Conservation (phyloP, 257 asterid genomes). For the Ehretia macrophylla region DNA sequence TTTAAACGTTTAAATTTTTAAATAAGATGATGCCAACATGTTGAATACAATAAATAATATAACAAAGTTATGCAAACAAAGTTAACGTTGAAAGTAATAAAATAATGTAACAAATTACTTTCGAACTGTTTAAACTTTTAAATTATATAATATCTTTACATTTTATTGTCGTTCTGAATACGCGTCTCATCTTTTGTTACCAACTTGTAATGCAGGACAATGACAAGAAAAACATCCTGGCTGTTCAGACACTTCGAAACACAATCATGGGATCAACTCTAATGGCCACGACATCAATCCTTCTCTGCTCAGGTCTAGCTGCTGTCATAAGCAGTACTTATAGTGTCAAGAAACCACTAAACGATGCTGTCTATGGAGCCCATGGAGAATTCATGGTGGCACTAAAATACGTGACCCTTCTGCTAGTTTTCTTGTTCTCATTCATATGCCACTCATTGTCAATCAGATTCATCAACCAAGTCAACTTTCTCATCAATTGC, state of each 20-base stretch:
- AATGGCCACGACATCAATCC: slow-evolving; percentile 94
- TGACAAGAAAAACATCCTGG: slow-evolving; percentile 88
- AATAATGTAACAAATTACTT: no score
- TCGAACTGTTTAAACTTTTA: no score
- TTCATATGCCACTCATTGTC: slow-evolving; percentile 80
- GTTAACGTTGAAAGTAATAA: no score
- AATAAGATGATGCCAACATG: no score
- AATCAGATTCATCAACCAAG: slow-evolving; percentile 80
- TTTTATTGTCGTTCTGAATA: no score
- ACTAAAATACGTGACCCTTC: slow-evolving; percentile 66
- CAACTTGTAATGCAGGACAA: slow-evolving; percentile 86
- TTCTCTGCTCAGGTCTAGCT: slow-evolving; percentile 74
- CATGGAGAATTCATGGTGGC: slow-evolving; percentile 95
- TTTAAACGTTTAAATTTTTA: no score
- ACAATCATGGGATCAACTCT: slow-evolving; percentile 88
- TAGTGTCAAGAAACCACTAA: slow-evolving; percentile 77
- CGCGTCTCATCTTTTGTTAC: no score
- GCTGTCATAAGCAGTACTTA: slow-evolving; percentile 92
- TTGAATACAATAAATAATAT: no score
- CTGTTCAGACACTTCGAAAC: slow-evolving; percentile 81
- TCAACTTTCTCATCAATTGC: slow-evolving; percentile 75
- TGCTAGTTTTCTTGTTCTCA: slow-evolving; percentile 62
- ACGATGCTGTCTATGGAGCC: slow-evolving; percentile 72
- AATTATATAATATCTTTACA: no score
- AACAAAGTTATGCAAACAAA: no score